Percentiles rank a stretch among this genome's conserved stretches.
phyloP scores from a whole-genome alignment of 345 rosid species.

The Eucalyptus marginata region DNA sequence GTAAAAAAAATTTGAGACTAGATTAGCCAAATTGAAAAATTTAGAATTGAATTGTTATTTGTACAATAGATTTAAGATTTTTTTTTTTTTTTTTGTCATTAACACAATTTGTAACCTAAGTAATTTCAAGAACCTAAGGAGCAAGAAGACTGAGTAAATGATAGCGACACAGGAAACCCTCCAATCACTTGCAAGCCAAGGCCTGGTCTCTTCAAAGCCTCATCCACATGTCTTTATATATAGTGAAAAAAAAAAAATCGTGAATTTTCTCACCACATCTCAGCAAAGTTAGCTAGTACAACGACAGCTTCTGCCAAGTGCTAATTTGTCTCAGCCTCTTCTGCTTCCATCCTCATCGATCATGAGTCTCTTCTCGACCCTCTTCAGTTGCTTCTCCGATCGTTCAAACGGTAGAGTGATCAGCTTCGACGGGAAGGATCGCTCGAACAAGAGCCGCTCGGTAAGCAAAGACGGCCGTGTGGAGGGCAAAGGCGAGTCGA shows the following conservation, averaged over 20 bases:
- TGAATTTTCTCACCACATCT: not conserved
- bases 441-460: not conserved
- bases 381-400: constrained; percentile 6
- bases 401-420: not conserved
- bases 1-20: not conserved
- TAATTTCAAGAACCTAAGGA: not conserved
- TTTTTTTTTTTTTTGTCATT: no score
- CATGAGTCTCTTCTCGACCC: not conserved
- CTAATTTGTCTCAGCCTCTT: not conserved
- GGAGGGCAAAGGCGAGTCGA: not conserved
- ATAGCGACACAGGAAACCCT: not conserved
- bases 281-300: not conserved
- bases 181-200: not conserved
- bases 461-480: not conserved
- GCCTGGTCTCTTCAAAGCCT: not conserved
- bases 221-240: not conserved
- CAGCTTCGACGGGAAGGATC: not conserved
- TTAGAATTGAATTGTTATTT: not conserved
- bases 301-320: not conserved
- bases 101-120: not conserved
- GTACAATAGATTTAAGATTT: not conserved
- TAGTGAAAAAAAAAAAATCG: no score
- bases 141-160: not conserved
- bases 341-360: not conserved
- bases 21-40: not conserved